phyloP scores from a whole-genome alignment of 2,329 filamentous ascomycete genomes.

The Phyllosticta citribraziliensis region DNA sequence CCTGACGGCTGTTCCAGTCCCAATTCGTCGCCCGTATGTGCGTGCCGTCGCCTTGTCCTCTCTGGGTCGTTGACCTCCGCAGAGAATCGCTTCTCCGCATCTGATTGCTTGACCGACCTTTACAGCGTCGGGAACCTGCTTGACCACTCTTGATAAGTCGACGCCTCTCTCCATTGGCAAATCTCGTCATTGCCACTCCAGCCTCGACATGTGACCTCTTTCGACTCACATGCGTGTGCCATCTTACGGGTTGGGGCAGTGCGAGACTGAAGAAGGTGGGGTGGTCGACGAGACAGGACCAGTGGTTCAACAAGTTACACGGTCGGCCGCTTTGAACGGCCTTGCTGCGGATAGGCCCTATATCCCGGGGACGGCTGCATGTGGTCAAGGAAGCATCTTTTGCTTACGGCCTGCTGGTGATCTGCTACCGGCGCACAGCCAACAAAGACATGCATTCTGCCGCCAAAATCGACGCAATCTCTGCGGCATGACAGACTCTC shows the following conservation, averaged over 20 bases:
- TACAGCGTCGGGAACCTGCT: not conserved
- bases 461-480: not conserved
- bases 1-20: not conserved
- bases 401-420: not conserved
- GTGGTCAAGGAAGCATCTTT: not conserved
- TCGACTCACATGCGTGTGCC: not conserved
- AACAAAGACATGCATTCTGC: not conserved
- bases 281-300: not conserved
- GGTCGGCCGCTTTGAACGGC: not conserved
- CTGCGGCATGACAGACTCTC: not conserved
- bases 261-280: constrained; percentile 1
- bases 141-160: not conserved
- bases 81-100: not conserved
- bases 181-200: not conserved
- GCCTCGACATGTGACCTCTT: not conserved
- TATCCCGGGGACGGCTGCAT: not conserved
- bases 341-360: not conserved
- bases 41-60: not conserved
- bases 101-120: not conserved
- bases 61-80: not conserved
- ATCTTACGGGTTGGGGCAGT: constrained; percentile 1
- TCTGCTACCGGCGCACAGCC: not conserved
- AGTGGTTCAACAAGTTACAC: not conserved
- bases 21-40: not conserved
- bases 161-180: not conserved